Base-by-base conservation (phyloP, 495 filamentous ascomycete species). In the Margaritispora aquatica region DNA sequence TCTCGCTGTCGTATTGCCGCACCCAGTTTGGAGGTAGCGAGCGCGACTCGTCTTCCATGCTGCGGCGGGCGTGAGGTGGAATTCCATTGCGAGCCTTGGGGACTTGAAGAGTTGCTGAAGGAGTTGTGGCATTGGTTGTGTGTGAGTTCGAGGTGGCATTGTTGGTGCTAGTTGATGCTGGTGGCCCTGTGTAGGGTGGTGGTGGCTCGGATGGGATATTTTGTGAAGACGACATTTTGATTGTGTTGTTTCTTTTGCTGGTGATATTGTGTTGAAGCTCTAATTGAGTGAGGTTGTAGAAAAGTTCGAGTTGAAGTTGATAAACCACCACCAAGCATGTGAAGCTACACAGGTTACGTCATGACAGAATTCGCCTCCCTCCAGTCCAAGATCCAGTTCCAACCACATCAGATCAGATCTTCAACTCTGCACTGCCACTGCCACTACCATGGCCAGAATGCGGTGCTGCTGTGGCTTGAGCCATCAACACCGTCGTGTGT, bases 31-130 rank as follows among this genome's bases (percentile, higher is more conserved):
- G 34, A 0, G 77, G 77, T 1, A 79, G 66, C 7, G 70, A 68
- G 2, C 77, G 69, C 1, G 57, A 44, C 66, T 79, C 75, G 60
- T 80, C 77, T 68, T 80, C 77, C 77, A 79, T 80, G 55, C 59
- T 66, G n/a, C 77, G 72, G n/a, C 77, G 70, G 49, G 53, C 58
- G 8, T 59, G 62, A 9, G 72, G 54, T 8, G 77, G 75, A 48
- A 80, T 80, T 60, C 69, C 69, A 68, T 73, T 75, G 60, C 69
- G 68, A 21, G 62, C 54, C 51, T 59, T 63, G 49, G 38, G 38
- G 19, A 44, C 38, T 44, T 60, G 51, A 1, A 49, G 51, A 26
- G 49, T 21, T 38, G 54, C 17, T 29, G 44, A 54, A 22, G 23
- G 48, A 2, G 59, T 21, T 21, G 52, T 2, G 24, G 2, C 2